These are phyloP conservation scores for Phellinidium pouzarii DNA, from an alignment of 1,284 basidiomycete genomes.

Conservation along the genomic window DNA sequence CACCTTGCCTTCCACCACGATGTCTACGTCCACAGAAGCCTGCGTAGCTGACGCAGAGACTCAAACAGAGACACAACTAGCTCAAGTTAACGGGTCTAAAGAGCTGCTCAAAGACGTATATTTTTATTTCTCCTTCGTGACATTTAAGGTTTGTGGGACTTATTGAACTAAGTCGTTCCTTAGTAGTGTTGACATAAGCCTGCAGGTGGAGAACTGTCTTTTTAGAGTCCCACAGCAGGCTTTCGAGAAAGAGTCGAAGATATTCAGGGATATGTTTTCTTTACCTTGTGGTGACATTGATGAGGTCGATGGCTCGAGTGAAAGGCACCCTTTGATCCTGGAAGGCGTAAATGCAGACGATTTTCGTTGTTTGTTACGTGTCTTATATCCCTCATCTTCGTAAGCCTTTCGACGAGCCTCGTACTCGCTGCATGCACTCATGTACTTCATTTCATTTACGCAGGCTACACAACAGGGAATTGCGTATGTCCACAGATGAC, in stretches of 20 bases:
- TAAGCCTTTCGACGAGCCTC: too few species aligned
- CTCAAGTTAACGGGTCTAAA: too few species aligned
- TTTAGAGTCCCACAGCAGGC: slow-evolving; percentile 8
- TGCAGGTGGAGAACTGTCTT: slow-evolving; percentile 8
- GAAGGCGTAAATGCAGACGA: slow-evolving; percentile 1
- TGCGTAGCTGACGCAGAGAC: too few species aligned
- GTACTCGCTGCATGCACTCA: too few species aligned
- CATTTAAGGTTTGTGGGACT: slow-evolving; percentile 6
- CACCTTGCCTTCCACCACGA: too few species aligned
- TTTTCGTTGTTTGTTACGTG: slow-evolving; percentile 1
- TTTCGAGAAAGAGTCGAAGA: slow-evolving; percentile 10
- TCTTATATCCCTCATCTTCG: not conserved
- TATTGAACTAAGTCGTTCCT: too few species aligned
- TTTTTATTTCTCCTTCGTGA: not conserved
- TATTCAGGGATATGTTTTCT: slow-evolving; percentile 13
- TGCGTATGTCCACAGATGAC: not conserved
- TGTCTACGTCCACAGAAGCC: too few species aligned
- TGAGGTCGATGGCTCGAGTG: slow-evolving; percentile 1
- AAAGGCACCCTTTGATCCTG: not conserved
- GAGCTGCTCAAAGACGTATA: too few species aligned
- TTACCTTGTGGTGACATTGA: not conserved
- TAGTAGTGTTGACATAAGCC: too few species aligned
- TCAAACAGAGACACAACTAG: too few species aligned
- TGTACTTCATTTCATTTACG: too few species aligned
- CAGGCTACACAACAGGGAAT: not conserved